phyloP scores from a whole-genome alignment of 257 asterid species.

The Plantago ovata region DNA sequence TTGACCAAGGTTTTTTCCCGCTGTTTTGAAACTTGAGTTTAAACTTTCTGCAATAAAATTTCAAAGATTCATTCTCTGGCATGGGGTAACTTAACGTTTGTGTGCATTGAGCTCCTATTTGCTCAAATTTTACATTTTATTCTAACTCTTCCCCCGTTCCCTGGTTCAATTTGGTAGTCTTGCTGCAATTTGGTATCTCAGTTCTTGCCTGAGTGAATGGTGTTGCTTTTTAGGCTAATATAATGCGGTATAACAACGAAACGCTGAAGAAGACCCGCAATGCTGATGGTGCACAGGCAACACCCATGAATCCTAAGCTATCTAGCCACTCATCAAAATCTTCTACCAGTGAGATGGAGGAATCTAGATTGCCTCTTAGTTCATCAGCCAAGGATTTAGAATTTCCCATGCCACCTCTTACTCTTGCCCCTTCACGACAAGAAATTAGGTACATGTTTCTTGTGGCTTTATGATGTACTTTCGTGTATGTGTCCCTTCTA shows the following conservation, averaged over 20 bases:
- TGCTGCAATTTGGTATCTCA: conserved; percentile 6
- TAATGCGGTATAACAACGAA: conserved; percentile 64
- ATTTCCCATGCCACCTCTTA: conserved; percentile 92
- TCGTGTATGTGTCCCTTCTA: neutral
- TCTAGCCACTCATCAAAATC: conserved; percentile 30
- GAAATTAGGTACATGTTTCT: conserved; percentile 54
- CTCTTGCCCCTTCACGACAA: conserved; percentile 70
- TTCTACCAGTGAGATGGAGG: conserved; percentile 28
- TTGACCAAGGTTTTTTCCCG: conserved; percentile 74
- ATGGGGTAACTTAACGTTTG: neutral
- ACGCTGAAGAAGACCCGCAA: conserved; percentile 51
- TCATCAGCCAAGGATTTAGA: conserved; percentile 59
- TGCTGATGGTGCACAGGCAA: conserved; percentile 31
- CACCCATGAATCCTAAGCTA: conserved; percentile 32
- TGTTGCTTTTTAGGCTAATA: conserved; percentile 58
- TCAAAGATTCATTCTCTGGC: neutral
- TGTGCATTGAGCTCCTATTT: neutral
- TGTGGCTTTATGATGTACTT: neutral
- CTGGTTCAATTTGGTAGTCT: conserved; percentile 1
- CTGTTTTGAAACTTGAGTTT: neutral
- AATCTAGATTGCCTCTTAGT: conserved; percentile 39
- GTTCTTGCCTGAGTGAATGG: conserved; percentile 16
- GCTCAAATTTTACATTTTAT: neutral
- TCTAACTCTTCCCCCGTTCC: neutral
- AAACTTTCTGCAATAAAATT: neutral